Evolutionary conservation across 257 asterid species (phyloP), one percentile per base, ranked within the genome.

Genomic region (Anisodus acutangulus): DNA sequence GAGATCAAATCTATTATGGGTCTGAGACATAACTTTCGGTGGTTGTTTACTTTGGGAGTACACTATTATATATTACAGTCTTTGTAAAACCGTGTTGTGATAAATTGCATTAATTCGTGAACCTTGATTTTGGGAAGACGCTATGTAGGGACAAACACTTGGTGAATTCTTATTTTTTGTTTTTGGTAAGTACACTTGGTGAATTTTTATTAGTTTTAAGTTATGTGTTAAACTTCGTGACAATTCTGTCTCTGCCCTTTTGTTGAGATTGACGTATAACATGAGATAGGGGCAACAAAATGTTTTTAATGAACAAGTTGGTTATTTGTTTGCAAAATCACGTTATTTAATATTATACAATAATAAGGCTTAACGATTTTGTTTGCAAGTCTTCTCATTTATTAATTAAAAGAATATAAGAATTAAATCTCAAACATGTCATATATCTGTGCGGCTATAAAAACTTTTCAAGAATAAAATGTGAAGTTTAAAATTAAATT

Each of bases 11-110:
- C 70, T 83, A 66, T 49, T 39, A 19, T 5, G 16, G 9, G 45
- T 49, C 63, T 84, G 72, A 45, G 63, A 78, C 79, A 68, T 35
- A 85, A 55, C 80, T 51, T 81, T 82, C 58, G 76, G 58, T 85
- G 85, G 85, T 78, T 78, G 83, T 87, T n/a, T 78, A 51, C 81
- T 51, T 53, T 76, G 4, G 81, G 47, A 19, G 47, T 51, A 51
- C n/a, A 26, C 26, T 26, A 22, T 2, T 66, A 66, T 26, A 64
- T 66, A 64, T 63, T 71, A 71, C 58, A 4, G 9, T 47, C 11
- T 72, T 54, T n/a, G 9, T 45, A n/a, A 45, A 72, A 72, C 13
- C 37, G 12, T 74, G 43, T 3, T 74, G 5, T 74, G 7, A 22
- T 74, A 47, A 74, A 22, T 11, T 19, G 9, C 17, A 26, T 60